Conservation (phyloP, 805 yeast species). For the Cyberlindnera xylosilytica region DNA sequence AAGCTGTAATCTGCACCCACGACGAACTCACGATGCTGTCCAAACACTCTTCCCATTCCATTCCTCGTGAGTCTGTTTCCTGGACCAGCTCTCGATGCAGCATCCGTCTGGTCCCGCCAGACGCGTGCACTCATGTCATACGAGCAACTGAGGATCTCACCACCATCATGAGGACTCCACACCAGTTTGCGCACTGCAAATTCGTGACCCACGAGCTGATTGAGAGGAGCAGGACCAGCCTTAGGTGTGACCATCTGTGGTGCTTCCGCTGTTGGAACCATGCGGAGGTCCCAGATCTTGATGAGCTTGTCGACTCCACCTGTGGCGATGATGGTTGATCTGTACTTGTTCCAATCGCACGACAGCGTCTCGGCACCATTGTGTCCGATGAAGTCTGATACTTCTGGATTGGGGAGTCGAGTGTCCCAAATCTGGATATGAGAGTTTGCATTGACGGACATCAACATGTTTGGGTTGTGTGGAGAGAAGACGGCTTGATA, state of each 20-base stretch:
- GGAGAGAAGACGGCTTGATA: slow-evolving; percentile 83
- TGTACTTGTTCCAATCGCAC: slow-evolving; percentile 89
- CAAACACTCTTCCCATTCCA: slow-evolving; percentile 56
- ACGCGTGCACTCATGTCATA: slow-evolving; percentile 92
- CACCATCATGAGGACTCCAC: slow-evolving; percentile 88
- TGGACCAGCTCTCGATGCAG: slow-evolving; percentile 49
- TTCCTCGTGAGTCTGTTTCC: slow-evolving; percentile 42
- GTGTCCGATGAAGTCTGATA: slow-evolving; percentile 63
- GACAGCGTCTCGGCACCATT: slow-evolving; percentile 76
- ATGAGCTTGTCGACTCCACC: slow-evolving; percentile 90
- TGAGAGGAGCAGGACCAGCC: slow-evolving; percentile 63
- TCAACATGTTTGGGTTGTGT: slow-evolving; percentile 66
- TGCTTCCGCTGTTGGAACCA: slow-evolving; percentile 43
- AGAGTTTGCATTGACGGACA: slow-evolving; percentile 73
- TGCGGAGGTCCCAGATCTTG: slow-evolving; percentile 85
- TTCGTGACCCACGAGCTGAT: slow-evolving; percentile 82
- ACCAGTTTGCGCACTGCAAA: slow-evolving; percentile 78
- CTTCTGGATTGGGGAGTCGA: slow-evolving; percentile 60
- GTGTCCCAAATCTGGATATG: slow-evolving; percentile 80
- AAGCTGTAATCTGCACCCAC: slow-evolving; percentile 93
- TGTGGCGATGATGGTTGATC: slow-evolving; percentile 74
- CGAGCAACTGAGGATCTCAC: slow-evolving; percentile 68
- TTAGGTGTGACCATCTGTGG: slow-evolving; percentile 33
- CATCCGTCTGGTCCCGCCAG: slow-evolving; percentile 74
- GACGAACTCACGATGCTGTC: slow-evolving; percentile 81